phyloP scores from a whole-genome alignment of 2,329 filamentous ascomycete genomes.

The Waltergamsia citrina region DNA sequence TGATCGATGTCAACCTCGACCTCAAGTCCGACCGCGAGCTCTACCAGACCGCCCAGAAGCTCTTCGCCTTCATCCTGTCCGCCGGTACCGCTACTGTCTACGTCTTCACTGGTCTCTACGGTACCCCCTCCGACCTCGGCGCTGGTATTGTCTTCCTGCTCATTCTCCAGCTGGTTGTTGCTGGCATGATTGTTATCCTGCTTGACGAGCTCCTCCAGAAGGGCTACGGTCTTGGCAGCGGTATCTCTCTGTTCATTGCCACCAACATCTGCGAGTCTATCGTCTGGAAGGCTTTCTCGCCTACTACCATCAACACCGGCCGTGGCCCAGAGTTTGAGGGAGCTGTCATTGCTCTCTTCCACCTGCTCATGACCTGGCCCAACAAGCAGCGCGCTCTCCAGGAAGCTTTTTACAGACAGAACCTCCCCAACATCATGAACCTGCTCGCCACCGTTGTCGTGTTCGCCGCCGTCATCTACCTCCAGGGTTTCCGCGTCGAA shows the following conservation, averaged over 20 bases:
- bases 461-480: constrained; percentile 97
- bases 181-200: constrained; percentile 97
- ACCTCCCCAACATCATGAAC: constrained; percentile 99
- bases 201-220: constrained; percentile 99
- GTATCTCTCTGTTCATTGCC: constrained; percentile 98
- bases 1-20: constrained; percentile 99
- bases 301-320: constrained; percentile 98
- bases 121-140: constrained; percentile 90
- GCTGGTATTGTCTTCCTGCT: constrained; percentile 97
- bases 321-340: constrained; percentile 98
- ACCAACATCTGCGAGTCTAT: constrained; percentile 99
- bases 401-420: constrained; percentile 99
- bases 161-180: constrained; percentile 94
- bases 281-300: constrained; percentile 99
- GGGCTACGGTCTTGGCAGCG: constrained; percentile 95
- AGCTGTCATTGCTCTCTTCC: constrained; percentile 94
- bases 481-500: constrained; percentile 98
- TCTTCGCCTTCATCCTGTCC: constrained; percentile 94
- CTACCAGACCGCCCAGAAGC: constrained; percentile 99
- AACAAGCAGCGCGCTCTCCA: constrained; percentile 98
- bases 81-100: constrained; percentile 97
- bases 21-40: constrained; percentile 99
- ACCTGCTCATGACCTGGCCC: constrained; percentile 95
- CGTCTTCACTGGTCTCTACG: constrained; percentile 96
- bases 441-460: constrained; percentile 84